A percentile compares a stretch with the other conserved stretches of the same genome.
Evolutionary conservation across 306 rosid species (phyloP).

Genomic region (Vigna radiata): DNA sequence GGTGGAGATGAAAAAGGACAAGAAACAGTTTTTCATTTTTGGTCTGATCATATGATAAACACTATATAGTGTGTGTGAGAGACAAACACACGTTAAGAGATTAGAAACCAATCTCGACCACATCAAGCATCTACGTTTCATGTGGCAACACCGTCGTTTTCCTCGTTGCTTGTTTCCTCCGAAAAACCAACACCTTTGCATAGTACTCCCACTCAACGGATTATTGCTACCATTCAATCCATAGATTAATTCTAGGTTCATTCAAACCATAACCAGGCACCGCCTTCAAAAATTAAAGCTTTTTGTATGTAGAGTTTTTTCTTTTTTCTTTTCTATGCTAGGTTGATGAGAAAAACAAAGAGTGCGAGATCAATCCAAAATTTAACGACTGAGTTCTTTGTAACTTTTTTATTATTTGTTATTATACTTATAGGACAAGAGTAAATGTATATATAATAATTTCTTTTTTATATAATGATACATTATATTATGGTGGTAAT

Average conservation of each 20-base stretch:
- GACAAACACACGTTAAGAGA: neutral
- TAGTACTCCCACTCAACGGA: neutral
- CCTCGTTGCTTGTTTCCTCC: slow-evolving; percentile 17
- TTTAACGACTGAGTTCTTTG: too few species aligned
- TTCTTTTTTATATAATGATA: too few species aligned
- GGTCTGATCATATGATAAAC: slow-evolving; percentile 4
- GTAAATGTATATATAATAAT: too few species aligned
- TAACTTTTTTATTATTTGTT: too few species aligned
- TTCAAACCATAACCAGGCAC: neutral
- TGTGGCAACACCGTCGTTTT: neutral
- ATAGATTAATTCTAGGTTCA: slow-evolving; percentile 3
- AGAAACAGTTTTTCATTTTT: slow-evolving; percentile 15
- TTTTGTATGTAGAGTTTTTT: too few species aligned
- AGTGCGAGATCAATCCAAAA: too few species aligned
- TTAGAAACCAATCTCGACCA: slow-evolving; percentile 30
- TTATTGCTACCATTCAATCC: neutral
- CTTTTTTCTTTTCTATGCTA: too few species aligned
- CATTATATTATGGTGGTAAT: too few species aligned
- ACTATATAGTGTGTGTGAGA: neutral
- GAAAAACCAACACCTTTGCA: neutral
- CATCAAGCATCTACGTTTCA: neutral
- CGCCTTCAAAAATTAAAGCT: too few species aligned
- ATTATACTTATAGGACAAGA: too few species aligned
- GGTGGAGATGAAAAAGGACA: neutral
- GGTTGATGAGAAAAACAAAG: too few species aligned